Base-by-base conservation (phyloP, 2,329 filamentous ascomycete genomes). In the Curvularia lunata region DNA sequence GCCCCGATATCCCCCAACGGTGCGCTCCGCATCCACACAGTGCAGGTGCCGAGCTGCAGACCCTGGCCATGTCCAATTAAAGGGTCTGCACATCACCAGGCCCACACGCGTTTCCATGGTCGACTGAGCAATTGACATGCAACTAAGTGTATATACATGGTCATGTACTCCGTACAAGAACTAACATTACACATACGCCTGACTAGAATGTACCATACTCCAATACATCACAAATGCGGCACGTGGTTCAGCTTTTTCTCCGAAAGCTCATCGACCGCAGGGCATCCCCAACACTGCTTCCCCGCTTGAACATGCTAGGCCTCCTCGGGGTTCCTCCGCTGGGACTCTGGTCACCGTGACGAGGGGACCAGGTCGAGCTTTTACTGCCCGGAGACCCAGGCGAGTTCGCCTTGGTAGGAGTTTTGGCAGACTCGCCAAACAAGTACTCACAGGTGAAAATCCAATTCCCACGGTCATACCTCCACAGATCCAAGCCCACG, bases 401-500 rank as follows among this genome's bases (percentile, higher is more conserved):
- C 6, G 28, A 30, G 28, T 51, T 34, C 19, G 43, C 41, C 46
- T 42, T 58, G 3, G 40, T 42, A 16, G 48, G 41, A 8, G 37
- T 49, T 30, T 42, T 55, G 0, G 46, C n/a, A 3, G 21, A 45
- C 30, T 48, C 59, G 30, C 57, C 58, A 60, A 81, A 80, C 6
- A 56, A 58, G 56, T 77, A 81, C 47, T 74, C 69, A 49, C 67
- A 66, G 10, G 69, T 64, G 63, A 71, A 79, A 28, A 70, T 71
- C 80, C 79, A 82, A 25, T 69, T 70, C 3, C 78, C 79, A 3
- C 67, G 63, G 32, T 78, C 75, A 66, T 81, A 81, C 54, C 66
- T 72, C 76, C 78, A 81, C 16, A 82, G 60, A 6, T 73, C 74
- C 42, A 81, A 54, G 0, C 80, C 79, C 45, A 74, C 58, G 3